A percentile compares a stretch with the other conserved stretches of the same genome.
phyloP scores from a whole-genome alignment of 495 filamentous ascomycete species.

The Trichocladium uniseriatum region DNA sequence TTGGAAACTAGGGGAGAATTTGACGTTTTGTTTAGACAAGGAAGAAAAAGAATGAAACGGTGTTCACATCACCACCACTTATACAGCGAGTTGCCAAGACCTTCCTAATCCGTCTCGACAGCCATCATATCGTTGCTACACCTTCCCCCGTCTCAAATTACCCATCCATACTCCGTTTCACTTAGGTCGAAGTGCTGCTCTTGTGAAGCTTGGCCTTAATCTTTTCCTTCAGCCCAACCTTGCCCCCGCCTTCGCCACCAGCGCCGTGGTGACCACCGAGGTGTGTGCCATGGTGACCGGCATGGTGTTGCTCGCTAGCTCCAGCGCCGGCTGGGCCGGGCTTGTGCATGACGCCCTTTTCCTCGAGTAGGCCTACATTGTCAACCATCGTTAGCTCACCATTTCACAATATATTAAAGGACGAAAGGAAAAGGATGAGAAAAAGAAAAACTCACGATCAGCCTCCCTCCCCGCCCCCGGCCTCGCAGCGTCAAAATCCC shows the following conservation, averaged over 20 bases:
- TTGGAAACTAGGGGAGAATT: no score
- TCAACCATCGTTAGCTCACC: not conserved
- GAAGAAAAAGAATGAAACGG: no score
- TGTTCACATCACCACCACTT: not conserved
- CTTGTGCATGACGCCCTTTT: slow-evolving; percentile 31
- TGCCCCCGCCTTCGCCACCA: slow-evolving; percentile 17
- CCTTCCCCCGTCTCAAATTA: not conserved
- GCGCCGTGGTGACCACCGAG: not conserved
- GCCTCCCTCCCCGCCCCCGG: slow-evolving; percentile 57
- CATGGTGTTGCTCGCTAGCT: no score
- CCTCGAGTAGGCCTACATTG: slow-evolving; percentile 32
- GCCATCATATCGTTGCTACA: not conserved
- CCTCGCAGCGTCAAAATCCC: slow-evolving; percentile 54
- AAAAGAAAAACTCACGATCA: slow-evolving; percentile 43
- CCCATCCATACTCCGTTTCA: not conserved
- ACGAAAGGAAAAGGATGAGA: not conserved
- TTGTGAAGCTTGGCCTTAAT: slow-evolving; percentile 41
- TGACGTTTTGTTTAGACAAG: no score
- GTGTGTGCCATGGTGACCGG: not conserved
- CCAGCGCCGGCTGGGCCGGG: not conserved
- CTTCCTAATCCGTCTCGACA: not conserved
- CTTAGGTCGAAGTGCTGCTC: not conserved
- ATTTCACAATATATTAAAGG: not conserved
- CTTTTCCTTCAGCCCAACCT: slow-evolving; percentile 33
- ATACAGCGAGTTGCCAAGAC: not conserved